Percentiles rank a stretch among this genome's conserved stretches.
These are phyloP conservation scores for Suhomyces anneliseae DNA, from an alignment of 1,139 yeast species.

Conservation along the genomic window DNA sequence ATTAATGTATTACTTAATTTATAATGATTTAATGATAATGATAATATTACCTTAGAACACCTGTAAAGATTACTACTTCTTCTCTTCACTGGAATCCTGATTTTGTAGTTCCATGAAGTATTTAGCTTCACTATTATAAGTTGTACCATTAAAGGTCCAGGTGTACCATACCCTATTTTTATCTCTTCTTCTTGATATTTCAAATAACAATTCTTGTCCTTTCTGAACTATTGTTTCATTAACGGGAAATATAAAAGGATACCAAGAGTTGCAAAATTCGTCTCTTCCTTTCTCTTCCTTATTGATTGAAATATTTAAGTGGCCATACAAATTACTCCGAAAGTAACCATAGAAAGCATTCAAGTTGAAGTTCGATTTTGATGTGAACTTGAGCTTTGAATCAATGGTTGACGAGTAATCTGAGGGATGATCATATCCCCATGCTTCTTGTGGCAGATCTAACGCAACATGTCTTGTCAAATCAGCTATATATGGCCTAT, in stretches of 20 bases:
- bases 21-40: neutral
- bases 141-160: conserved; percentile 50
- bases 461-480: conserved; percentile 49
- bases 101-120: conserved; percentile 1
- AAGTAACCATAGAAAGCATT: conserved; percentile 82
- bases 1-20: too few relatives aligned
- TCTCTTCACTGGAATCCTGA: too few relatives aligned
- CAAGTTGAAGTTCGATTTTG: conserved; percentile 57
- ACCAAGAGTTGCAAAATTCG: conserved; percentile 49
- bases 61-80: too few relatives aligned
- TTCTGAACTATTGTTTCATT: conserved; percentile 42
- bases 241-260: conserved; percentile 74
- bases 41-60: too few relatives aligned
- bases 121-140: conserved; percentile 21
- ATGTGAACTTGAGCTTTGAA: conserved; percentile 11
- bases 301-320: conserved; percentile 39
- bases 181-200: conserved; percentile 33
- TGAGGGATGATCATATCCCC: conserved; percentile 56
- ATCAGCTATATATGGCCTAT: conserved; percentile 62
- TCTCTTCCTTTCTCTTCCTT: conserved; percentile 7
- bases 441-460: conserved; percentile 41
- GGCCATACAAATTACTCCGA: conserved; percentile 61
- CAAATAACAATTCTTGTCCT: conserved; percentile 54
- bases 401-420: conserved; percentile 6
- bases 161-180: conserved; percentile 64